These are phyloP conservation scores for Lycium barbarum DNA, from an alignment of 257 asterid species.

Conservation along the genomic window DNA sequence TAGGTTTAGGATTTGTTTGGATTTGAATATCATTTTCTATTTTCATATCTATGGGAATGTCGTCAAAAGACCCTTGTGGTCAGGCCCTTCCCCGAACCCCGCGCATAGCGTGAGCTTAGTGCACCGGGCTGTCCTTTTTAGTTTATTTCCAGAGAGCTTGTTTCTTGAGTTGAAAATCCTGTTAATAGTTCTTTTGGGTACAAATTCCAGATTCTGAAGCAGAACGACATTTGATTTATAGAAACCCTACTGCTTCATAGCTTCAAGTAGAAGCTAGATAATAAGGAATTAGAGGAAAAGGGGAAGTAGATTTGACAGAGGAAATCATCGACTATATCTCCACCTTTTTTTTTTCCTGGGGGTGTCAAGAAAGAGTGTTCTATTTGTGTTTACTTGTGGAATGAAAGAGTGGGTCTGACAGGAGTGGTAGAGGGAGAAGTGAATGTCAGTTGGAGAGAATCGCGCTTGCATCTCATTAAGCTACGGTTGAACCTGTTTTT, in stretches of 20 bases:
- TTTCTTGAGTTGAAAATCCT: neutral
- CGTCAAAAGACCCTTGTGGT: neutral
- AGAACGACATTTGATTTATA: neutral
- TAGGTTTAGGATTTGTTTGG: conserved; percentile 13
- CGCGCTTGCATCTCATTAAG: neutral
- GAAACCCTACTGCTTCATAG: neutral
- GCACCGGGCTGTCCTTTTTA: neutral
- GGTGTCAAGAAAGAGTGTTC: neutral
- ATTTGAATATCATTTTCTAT: neutral
- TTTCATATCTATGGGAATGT: neutral
- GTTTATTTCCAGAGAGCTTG: neutral
- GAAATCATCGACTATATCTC: neutral
- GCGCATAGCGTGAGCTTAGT: too few species aligned
- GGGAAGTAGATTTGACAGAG: too few species aligned
- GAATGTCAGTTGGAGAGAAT: neutral
- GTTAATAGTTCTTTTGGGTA: conserved; percentile 11
- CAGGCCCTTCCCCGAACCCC: too few species aligned
- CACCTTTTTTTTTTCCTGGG: neutral
- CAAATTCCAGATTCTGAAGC: neutral
- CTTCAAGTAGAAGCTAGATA: neutral
- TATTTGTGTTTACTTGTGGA: neutral
- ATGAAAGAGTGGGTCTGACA: neutral
- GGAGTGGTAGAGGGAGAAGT: neutral
- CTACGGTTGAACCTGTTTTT: neutral
- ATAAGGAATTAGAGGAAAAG: neutral